These are phyloP conservation scores for Adenanthera pavonina DNA, from an alignment of 306 rosid species.

Conservation along the genomic window DNA sequence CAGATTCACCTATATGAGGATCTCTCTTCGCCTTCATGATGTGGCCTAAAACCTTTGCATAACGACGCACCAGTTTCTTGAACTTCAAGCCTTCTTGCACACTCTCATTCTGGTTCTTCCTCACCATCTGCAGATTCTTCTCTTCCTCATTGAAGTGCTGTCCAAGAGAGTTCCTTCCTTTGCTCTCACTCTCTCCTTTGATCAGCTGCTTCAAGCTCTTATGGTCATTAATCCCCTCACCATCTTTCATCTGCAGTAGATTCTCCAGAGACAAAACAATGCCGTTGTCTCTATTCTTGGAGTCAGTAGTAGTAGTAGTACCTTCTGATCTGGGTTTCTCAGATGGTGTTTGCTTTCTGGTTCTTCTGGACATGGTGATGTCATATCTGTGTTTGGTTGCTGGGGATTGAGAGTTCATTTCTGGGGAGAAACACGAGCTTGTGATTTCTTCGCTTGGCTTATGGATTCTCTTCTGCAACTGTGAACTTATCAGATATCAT, in stretches of 20 bases:
- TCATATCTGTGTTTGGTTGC: constrained; percentile 61
- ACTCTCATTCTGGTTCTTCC: constrained; percentile 54
- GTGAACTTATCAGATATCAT: background rate
- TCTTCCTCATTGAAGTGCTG: constrained; percentile 75
- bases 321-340: constrained; percentile 33
- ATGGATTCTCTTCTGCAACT: background rate
- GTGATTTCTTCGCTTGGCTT: background rate
- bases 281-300: background rate
- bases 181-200: constrained; percentile 37
- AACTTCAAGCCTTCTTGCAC: constrained; percentile 63
- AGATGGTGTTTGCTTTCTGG: constrained; percentile 58
- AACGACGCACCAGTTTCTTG: constrained; percentile 74
- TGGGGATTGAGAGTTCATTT: constrained; percentile 62
- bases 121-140: constrained; percentile 62
- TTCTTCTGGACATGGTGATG: constrained; percentile 84
- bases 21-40: constrained; percentile 64
- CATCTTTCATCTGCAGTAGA: constrained; percentile 31
- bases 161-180: constrained; percentile 62
- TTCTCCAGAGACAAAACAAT: constrained; percentile 19
- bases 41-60: constrained; percentile 70
- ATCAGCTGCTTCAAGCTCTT: constrained; percentile 83
- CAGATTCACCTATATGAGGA: constrained; percentile 52
- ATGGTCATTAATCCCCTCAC: constrained; percentile 42
- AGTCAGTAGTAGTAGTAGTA: background rate
- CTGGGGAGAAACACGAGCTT: background rate